A percentile compares a stretch with the other conserved stretches of the same genome.
phyloP scores from a whole-genome alignment of 441 rosid genomes.

The Gossypium schwendimanii region DNA sequence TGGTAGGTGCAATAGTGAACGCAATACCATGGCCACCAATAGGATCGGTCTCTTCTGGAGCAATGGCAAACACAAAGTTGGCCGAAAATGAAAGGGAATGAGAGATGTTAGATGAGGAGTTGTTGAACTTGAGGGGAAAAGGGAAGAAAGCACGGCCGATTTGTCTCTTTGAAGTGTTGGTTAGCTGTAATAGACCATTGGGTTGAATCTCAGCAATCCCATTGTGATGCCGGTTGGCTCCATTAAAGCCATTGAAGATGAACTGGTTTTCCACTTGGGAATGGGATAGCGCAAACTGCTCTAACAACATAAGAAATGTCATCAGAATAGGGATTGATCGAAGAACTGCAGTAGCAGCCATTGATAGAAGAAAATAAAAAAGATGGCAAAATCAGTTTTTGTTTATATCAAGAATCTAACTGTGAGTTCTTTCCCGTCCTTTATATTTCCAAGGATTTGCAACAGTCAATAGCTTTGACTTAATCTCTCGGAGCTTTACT shows the following conservation, averaged over 20 bases:
- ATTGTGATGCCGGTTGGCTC: slow-evolving; percentile 20
- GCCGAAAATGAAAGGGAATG: slow-evolving; percentile 43
- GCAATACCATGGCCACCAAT: slow-evolving; percentile 14
- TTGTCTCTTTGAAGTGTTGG: slow-evolving; percentile 27
- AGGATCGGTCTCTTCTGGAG: slow-evolving; percentile 19
- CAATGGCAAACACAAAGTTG: slow-evolving; percentile 40
- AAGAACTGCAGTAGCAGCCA: too few species aligned
- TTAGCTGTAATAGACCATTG: slow-evolving; percentile 33
- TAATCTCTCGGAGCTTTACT: too few species aligned
- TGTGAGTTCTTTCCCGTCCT: too few species aligned
- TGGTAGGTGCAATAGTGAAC: slow-evolving; percentile 14
- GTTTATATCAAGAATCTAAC: too few species aligned
- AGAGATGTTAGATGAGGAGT: slow-evolving; percentile 16
- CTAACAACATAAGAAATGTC: too few species aligned
- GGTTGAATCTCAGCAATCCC: slow-evolving; percentile 33
- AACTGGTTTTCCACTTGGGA: slow-evolving; percentile 17
- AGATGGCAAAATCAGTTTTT: too few species aligned
- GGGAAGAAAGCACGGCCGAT: slow-evolving; percentile 46
- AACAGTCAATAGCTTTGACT: too few species aligned
- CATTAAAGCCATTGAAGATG: slow-evolving; percentile 26
- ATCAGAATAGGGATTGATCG: too few species aligned
- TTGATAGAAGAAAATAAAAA: too few species aligned
- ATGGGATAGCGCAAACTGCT: too few species aligned
- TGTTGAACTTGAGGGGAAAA: slow-evolving; percentile 33
- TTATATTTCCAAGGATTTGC: too few species aligned